phyloP scores from a whole-genome alignment of 768 basidiomycete species.

The Russula brevipes region DNA sequence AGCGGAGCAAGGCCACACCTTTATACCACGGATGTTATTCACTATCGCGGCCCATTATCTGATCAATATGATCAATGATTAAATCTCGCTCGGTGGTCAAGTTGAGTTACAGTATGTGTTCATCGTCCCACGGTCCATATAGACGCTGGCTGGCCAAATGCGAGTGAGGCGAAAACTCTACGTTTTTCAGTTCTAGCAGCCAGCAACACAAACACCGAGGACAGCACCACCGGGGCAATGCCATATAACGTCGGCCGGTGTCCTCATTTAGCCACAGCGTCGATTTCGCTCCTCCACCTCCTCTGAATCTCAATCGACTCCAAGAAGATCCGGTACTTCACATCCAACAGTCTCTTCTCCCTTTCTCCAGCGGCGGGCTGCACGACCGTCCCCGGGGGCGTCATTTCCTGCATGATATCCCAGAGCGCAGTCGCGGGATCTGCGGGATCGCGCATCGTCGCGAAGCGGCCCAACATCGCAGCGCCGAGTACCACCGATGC shows the following conservation, averaged over 20 bases:
- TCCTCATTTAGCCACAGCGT: slow-evolving; percentile 41
- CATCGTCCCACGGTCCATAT: too few species aligned
- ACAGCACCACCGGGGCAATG: background rate
- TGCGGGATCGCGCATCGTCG: slow-evolving; percentile 50
- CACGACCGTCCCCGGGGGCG: slow-evolving; percentile 71
- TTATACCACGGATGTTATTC: too few species aligned
- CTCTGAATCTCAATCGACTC: slow-evolving; percentile 87
- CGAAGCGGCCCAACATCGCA: slow-evolving; percentile 90
- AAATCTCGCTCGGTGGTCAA: too few species aligned
- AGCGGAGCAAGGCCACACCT: too few species aligned
- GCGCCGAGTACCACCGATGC: slow-evolving; percentile 89
- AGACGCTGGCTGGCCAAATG: background rate
- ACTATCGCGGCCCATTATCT: too few species aligned
- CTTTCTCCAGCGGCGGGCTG: slow-evolving; percentile 52
- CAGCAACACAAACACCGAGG: background rate
- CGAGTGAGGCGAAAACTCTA: background rate
- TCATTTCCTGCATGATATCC: slow-evolving; percentile 98
- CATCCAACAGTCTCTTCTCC: slow-evolving; percentile 75
- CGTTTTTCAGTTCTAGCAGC: background rate
- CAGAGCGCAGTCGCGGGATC: slow-evolving; percentile 68
- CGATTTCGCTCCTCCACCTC: slow-evolving; percentile 78
- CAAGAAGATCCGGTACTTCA: slow-evolving; percentile 90
- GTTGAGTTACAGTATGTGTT: too few species aligned
- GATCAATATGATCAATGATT: too few species aligned
- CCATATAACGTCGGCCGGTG: background rate